Evolutionary conservation across 2,329 filamentous ascomycete genomes (phyloP).

Genomic region (Fusarium liriodendri): DNA sequence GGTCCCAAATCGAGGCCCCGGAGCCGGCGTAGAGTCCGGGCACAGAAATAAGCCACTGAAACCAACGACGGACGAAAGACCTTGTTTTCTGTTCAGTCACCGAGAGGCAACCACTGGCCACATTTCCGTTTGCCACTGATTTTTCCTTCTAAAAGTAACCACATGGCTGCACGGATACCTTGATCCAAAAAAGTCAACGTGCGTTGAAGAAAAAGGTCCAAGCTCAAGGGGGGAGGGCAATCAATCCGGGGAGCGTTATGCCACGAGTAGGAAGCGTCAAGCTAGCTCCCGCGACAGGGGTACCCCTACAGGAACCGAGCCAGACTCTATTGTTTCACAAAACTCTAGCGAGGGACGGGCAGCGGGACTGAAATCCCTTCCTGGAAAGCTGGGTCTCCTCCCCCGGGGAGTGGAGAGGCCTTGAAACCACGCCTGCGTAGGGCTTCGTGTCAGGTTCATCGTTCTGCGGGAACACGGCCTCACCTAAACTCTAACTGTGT

Average conservation of each 20-base stretch:
- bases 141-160: slow-evolving; percentile 17
- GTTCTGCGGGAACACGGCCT: not conserved
- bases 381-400: no score
- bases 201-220: not conserved
- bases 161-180: slow-evolving; percentile 34
- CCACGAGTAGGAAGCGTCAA: slow-evolving; percentile 38
- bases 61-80: slow-evolving; percentile 3
- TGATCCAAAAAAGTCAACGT: not conserved
- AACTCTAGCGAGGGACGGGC: not conserved
- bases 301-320: not conserved
- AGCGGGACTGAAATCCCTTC: not conserved
- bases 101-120: not conserved
- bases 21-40: not conserved
- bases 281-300: slow-evolving; percentile 21
- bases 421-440: slow-evolving; percentile 30
- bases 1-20: not conserved
- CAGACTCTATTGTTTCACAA: slow-evolving; percentile 27
- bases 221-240: not conserved
- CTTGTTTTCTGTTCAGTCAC: slow-evolving; percentile 1
- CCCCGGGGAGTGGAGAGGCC: not conserved
- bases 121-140: not conserved
- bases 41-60: slow-evolving; percentile 1
- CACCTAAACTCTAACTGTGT: not conserved
- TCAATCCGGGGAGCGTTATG: slow-evolving; percentile 26
- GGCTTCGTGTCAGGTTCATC: slow-evolving; percentile 21